Percentiles rank a stretch among this genome's conserved stretches.
Evolutionary conservation across 768 basidiomycete species (phyloP).

Genomic region (Pulveroboletus ravenelii): DNA sequence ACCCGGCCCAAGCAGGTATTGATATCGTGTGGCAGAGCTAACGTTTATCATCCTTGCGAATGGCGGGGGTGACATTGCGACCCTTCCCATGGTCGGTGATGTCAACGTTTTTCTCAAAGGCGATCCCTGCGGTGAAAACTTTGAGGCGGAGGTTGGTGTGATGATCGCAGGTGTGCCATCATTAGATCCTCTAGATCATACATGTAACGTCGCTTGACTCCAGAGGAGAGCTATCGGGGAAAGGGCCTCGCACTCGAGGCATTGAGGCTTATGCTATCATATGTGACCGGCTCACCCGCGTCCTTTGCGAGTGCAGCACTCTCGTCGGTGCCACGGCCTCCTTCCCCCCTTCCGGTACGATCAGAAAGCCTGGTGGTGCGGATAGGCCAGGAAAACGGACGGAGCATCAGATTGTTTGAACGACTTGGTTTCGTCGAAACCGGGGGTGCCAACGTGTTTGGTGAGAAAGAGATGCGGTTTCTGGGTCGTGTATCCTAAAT

Average conservation of each 20-base stretch:
- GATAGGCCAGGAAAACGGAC: conserved; percentile 62
- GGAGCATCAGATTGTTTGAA: conserved; percentile 70
- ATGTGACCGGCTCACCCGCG: conserved; percentile 48
- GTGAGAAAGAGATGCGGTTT: conserved; percentile 76
- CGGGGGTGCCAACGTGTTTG: conserved; percentile 68
- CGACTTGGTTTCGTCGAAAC: conserved; percentile 70
- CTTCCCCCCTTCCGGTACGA: conserved; percentile 41
- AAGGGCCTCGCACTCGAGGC: conserved; percentile 62
- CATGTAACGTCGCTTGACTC: neutral
- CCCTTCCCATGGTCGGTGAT: conserved; percentile 79
- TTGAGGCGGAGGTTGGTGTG: conserved; percentile 82
- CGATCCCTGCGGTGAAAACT: conserved; percentile 35
- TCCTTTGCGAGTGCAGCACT: conserved; percentile 10
- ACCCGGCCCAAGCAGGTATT: neutral
- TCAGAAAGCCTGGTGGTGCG: conserved; percentile 56
- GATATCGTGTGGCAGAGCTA: conserved; percentile 47
- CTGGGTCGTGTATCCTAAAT: too few species aligned
- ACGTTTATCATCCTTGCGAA: conserved; percentile 82
- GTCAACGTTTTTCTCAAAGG: conserved; percentile 86
- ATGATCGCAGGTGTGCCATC: conserved; percentile 76
- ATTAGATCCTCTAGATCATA: neutral
- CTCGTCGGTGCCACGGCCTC: conserved; percentile 21
- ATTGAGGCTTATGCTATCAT: conserved; percentile 62
- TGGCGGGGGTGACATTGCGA: conserved; percentile 25
- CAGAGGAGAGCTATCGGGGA: conserved; percentile 65